Evolutionary conservation across 176 grass and related monocot genomes (phyloP), one percentile per base, ranked within the genome.

Genomic region (Coix lacrymajobi): DNA sequence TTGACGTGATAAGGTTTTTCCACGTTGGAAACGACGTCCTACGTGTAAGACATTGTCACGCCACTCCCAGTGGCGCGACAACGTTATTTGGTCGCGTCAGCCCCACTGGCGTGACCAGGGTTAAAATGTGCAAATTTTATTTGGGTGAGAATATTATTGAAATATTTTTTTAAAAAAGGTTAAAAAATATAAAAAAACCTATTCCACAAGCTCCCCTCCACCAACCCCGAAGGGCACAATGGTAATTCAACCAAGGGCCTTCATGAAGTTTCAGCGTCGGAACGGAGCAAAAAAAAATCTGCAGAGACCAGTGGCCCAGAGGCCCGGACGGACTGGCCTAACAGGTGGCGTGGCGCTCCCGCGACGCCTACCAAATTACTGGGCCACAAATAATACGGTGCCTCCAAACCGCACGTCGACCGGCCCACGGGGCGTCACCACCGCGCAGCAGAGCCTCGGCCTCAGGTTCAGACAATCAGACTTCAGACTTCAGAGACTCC

Each of bases 331-430:
- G 52, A 34, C 11, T n/a, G 19, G 41, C 16, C 7, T 7, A 15
- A 54, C 65, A 72, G 66, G 33, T 83, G 79, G 72, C 40, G 33
- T 83, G 79, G 72, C 40, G 40, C 37, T 71, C 64, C 29, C 13
- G 28, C 60, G 68, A 64, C 79, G 13, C 30, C 31, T 24, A 26
- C 66, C 57, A 14, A 73, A 84, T 48, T 68, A 68, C 61, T 79
- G 87, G 81, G 76, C 82, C 87, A 89, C 70, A 81, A 89, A 89
- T 63, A 76, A 20, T 69, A 29, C 34, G 37, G 49, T 19, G 31
- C 6, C 77, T 69, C 70, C 38, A 11, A 30, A 15, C 61, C 19
- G 24, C 76, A 76, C 57, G n/a, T 71, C 67, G 5, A 12, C 31
- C 61, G 82, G 87, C 81, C 87, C 87, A 67, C 46, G 76, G 60